These are phyloP conservation scores for Aegilops sharonensis DNA, from an alignment of 176 grass and related monocot species.

Conservation along the genomic window DNA sequence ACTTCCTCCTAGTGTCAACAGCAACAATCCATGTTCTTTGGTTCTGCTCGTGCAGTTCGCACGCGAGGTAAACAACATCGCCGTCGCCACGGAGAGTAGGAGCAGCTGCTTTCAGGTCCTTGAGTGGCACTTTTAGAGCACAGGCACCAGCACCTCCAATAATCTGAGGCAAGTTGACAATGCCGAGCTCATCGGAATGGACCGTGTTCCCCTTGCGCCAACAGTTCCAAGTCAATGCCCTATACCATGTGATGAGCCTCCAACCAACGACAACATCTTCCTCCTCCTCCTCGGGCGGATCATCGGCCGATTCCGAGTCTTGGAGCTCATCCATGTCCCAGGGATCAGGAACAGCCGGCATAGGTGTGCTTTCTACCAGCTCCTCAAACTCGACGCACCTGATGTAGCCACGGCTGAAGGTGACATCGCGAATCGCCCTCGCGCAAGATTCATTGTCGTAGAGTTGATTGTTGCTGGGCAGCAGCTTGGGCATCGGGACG, in stretches of 20 bases:
- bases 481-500: neutral
- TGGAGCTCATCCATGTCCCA: neutral
- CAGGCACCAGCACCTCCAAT: neutral
- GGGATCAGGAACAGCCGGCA: neutral
- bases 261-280: neutral
- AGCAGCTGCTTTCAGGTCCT: neutral
- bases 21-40: neutral
- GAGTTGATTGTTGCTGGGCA: neutral
- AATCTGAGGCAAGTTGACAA: neutral
- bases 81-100: neutral
- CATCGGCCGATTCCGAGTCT: neutral
- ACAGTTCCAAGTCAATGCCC: neutral
- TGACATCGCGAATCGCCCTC: neutral
- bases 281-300: neutral
- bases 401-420: neutral
- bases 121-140: neutral
- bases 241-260: constrained; percentile 1
- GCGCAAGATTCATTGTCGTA: neutral
- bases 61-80: neutral
- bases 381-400: neutral
- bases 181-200: neutral
- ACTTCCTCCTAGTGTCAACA: neutral
- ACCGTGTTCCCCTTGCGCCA: neutral
- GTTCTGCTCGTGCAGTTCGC: neutral
- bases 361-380: neutral